These are phyloP conservation scores for Gynochthodes officinalis DNA, from an alignment of 257 asterid species.

Conservation along the genomic window DNA sequence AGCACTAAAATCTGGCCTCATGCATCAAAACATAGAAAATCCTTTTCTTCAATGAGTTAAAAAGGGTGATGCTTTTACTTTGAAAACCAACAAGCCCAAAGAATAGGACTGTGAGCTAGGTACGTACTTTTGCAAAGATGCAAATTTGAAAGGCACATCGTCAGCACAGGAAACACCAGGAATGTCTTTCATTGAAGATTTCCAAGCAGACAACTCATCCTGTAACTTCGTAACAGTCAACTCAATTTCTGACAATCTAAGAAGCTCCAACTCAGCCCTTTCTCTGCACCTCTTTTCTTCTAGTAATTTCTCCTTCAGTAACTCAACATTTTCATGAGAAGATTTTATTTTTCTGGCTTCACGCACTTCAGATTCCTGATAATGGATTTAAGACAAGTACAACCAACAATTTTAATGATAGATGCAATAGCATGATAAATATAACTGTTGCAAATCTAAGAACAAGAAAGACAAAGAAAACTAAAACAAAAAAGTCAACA, in stretches of 20 bases:
- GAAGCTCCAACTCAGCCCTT: slow-evolving; percentile 78
- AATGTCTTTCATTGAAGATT: slow-evolving; percentile 64
- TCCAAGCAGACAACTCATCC: slow-evolving; percentile 82
- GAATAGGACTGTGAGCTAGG: slow-evolving; percentile 15
- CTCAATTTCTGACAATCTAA: slow-evolving; percentile 53
- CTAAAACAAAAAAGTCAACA: background rate
- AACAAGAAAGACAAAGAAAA: background rate
- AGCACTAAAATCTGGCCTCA: background rate
- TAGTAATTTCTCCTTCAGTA: slow-evolving; percentile 77
- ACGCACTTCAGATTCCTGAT: slow-evolving; percentile 85
- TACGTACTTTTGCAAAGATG: slow-evolving; percentile 76
- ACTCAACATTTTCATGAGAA: slow-evolving; percentile 61
- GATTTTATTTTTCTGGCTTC: slow-evolving; percentile 84
- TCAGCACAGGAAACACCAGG: slow-evolving; percentile 85
- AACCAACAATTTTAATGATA: slow-evolving; percentile 2
- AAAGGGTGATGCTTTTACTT: background rate
- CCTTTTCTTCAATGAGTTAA: background rate
- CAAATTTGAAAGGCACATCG: slow-evolving; percentile 64
- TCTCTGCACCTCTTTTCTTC: slow-evolving; percentile 85
- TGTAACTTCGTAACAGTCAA: slow-evolving; percentile 52
- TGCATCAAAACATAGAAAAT: background rate
- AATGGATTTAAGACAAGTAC: slow-evolving; percentile 21
- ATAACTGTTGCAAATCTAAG: background rate
- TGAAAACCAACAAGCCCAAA: background rate
- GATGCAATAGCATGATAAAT: background rate